Conservation (phyloP, 2,329 filamentous ascomycete genomes). For the Talaromyces atroroseus region DNA sequence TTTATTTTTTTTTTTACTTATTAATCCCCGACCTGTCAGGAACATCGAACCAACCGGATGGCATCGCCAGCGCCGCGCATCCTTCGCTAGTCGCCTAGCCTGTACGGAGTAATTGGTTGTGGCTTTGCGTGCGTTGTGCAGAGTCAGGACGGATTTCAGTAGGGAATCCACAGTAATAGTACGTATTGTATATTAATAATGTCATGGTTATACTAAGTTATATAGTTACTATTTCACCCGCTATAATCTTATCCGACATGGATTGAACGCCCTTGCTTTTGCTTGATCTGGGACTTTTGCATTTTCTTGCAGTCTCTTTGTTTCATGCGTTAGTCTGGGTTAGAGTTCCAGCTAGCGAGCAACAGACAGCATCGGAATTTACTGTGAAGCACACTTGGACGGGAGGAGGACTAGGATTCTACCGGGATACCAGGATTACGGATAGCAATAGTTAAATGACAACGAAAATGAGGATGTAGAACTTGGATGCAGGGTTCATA, state of each 20-base stretch:
- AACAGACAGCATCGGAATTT: neutral
- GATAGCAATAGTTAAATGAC: neutral
- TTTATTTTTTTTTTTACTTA: no score
- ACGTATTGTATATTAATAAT: neutral
- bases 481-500: neutral
- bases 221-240: no score
- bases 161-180: neutral
- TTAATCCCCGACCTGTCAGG: conserved; percentile 2
- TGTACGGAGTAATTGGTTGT: neutral
- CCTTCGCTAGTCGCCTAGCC: neutral
- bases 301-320: neutral
- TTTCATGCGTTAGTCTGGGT: neutral
- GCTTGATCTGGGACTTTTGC: neutral
- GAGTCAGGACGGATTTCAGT: no score
- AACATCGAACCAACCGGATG: conserved; percentile 8
- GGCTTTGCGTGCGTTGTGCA: no score
- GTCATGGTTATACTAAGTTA: no score
- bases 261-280: neutral
- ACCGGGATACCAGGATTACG: neutral
- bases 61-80: conserved; percentile 2
- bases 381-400: neutral
- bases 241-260: neutral
- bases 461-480: neutral
- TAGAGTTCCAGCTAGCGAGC: neutral
- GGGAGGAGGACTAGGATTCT: neutral